These are phyloP conservation scores for Acer negundo DNA, from an alignment of 345 rosid species.

Conservation along the genomic window DNA sequence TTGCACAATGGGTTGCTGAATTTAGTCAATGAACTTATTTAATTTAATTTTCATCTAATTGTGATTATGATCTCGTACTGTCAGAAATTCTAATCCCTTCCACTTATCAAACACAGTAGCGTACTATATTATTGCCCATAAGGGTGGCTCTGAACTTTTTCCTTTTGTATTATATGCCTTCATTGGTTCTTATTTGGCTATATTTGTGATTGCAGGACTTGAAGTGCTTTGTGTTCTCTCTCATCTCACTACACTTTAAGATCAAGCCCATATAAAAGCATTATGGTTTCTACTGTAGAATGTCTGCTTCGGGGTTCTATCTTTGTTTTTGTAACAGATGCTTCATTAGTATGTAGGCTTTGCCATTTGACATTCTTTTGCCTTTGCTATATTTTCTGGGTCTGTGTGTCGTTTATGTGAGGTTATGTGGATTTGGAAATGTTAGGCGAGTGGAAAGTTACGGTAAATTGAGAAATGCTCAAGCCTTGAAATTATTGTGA, in stretches of 20 bases:
- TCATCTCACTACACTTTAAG: constrained; percentile 98
- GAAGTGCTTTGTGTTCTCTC: constrained; percentile 98
- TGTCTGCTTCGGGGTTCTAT: constrained; percentile 9
- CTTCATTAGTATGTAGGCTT: constrained; percentile 18
- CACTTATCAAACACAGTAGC: neutral
- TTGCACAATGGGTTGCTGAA: neutral
- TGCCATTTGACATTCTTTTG: constrained; percentile 7
- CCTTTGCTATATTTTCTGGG: constrained; percentile 7
- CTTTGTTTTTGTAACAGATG: constrained; percentile 4
- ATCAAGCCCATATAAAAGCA: constrained; percentile 86
- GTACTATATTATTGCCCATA: neutral
- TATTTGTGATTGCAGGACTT: constrained; percentile 75
- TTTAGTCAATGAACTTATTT: neutral
- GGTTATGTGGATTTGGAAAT: constrained; percentile 6
- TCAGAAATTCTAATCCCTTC: neutral
- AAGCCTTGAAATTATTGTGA: neutral
- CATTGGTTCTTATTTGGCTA: constrained; percentile 19
- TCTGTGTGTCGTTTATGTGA: constrained; percentile 14
- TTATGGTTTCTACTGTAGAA: neutral
- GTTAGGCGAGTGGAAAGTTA: neutral
- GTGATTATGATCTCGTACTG: neutral
- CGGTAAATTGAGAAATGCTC: neutral
- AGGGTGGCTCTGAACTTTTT: neutral
- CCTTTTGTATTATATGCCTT: neutral
- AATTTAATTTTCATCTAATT: neutral